These are phyloP conservation scores for Entonaema liquescens DNA, from an alignment of 495 filamentous ascomycete genomes.

Conservation along the genomic window DNA sequence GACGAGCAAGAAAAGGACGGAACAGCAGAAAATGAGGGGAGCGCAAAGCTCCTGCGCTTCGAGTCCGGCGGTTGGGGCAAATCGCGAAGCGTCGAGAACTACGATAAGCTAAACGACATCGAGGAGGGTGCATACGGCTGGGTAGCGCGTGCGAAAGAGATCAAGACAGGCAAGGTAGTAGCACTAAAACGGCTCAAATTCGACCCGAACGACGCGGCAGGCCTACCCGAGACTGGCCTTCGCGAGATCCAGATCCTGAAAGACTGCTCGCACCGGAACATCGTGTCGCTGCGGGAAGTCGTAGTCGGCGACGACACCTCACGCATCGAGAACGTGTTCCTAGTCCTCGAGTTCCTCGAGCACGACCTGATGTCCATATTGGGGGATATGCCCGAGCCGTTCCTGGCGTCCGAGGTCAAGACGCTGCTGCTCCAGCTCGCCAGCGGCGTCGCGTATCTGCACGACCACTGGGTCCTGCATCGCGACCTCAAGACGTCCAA, in stretches of 20 bases:
- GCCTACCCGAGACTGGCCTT: conserved; percentile 90
- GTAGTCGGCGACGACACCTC: conserved; percentile 75
- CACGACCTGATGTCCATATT: conserved; percentile 96
- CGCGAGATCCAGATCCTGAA: conserved; percentile 76
- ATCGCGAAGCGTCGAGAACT: conserved; percentile 85
- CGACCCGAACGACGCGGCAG: conserved; percentile 77
- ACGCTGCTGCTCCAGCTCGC: conserved; percentile 85
- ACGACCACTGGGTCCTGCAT: conserved; percentile 92
- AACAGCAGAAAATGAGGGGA: conserved; percentile 29
- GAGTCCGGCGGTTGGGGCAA: conserved; percentile 72
- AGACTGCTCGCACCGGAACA: conserved; percentile 61
- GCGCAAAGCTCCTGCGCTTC: conserved; percentile 71
- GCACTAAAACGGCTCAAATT: conserved; percentile 96
- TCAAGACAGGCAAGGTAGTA: conserved; percentile 82
- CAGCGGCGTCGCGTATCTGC: conserved; percentile 84
- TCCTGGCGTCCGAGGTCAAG: conserved; percentile 92
- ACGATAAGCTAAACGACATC: conserved; percentile 93
- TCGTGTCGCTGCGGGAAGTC: conserved; percentile 76
- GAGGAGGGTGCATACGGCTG: conserved; percentile 97
- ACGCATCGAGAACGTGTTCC: conserved; percentile 82
- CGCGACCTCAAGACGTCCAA: conserved; percentile 98
- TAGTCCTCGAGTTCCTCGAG: conserved; percentile 98
- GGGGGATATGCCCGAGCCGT: conserved; percentile 93
- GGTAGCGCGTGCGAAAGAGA: conserved; percentile 87
- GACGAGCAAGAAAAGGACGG: conserved; percentile 43